Percentiles rank a stretch among this genome's conserved stretches.
These are phyloP conservation scores for Colletotrichum aenigma DNA, from an alignment of 2,329 filamentous ascomycete species.

Conservation along the genomic window DNA sequence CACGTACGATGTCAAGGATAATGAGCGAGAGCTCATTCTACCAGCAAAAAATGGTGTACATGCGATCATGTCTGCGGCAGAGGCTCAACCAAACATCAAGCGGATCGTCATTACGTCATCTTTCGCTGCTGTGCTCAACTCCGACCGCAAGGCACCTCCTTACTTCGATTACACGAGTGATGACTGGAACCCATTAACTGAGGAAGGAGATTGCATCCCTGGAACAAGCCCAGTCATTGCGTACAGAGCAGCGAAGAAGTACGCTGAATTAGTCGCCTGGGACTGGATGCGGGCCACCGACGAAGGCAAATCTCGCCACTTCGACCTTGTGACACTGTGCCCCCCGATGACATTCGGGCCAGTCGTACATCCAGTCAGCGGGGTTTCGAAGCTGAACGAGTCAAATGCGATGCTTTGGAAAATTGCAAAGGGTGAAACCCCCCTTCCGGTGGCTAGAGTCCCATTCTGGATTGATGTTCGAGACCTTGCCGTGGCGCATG, in stretches of 20 bases:
- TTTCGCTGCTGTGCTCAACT: conserved; percentile 68
- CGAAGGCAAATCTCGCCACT: conserved; percentile 32
- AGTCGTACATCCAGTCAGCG: conserved; percentile 40
- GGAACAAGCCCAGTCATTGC: conserved; percentile 41
- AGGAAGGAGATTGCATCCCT: conserved; percentile 48
- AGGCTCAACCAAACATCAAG: conserved; percentile 24
- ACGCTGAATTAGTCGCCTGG: conserved; percentile 38
- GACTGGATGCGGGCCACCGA: conserved; percentile 30
- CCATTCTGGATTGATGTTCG: conserved; percentile 52
- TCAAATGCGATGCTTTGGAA: conserved; percentile 46
- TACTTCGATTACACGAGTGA: conserved; percentile 56
- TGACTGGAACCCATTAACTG: conserved; percentile 63
- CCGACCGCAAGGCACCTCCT: conserved; percentile 47
- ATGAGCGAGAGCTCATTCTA: conserved; percentile 47
- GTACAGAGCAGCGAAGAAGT: conserved; percentile 38
- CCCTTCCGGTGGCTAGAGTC: conserved; percentile 41
- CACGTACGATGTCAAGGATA: conserved; percentile 45
- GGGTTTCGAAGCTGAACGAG: conserved; percentile 41
- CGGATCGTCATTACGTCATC: conserved; percentile 65
- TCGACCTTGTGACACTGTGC: conserved; percentile 49
- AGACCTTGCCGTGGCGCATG: conserved; percentile 48
- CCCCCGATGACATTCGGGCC: conserved; percentile 52
- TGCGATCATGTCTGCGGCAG: conserved; percentile 40
- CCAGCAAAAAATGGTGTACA: conserved; percentile 51
- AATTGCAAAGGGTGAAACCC: conserved; percentile 37